Conservation (phyloP, 805 yeast genomes). For the Yamadazyma ubonensis region DNA sequence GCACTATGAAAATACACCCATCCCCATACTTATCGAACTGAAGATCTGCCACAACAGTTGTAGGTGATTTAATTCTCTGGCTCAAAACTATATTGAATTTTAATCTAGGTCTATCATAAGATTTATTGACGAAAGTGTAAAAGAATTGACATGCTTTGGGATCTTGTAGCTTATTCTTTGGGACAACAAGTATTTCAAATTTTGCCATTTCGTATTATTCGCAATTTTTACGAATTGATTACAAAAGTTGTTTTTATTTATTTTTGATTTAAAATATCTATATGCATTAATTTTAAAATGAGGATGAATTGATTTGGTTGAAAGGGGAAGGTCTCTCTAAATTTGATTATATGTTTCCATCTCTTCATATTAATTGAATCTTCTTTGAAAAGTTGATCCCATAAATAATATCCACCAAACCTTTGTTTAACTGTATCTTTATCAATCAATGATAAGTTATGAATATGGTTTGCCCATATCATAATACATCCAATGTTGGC, state of each 20-base stretch:
- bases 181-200: slow-evolving; percentile 6
- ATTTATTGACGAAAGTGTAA: slow-evolving; percentile 42
- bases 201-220: background rate
- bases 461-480: slow-evolving; percentile 25
- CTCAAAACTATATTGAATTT: slow-evolving; percentile 43
- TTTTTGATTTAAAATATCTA: slow-evolving; percentile 4
- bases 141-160: slow-evolving; percentile 5
- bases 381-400: slow-evolving; percentile 38
- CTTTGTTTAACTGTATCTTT: slow-evolving; percentile 3
- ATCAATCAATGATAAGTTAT: slow-evolving; percentile 7
- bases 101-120: slow-evolving; percentile 48
- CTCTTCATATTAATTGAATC: slow-evolving; percentile 37
- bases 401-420: slow-evolving; percentile 41
- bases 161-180: background rate
- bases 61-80: slow-evolving; percentile 37
- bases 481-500: slow-evolving; percentile 38
- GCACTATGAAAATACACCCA: slow-evolving; percentile 23
- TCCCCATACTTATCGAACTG: slow-evolving; percentile 19
- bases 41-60: slow-evolving; percentile 24
- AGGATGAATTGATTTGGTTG: slow-evolving; percentile 42
- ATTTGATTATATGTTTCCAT: slow-evolving; percentile 42
- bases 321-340: slow-evolving; percentile 33
- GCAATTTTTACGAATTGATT: background rate
- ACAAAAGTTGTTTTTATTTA: too few relatives aligned
- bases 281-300: slow-evolving; percentile 33